Evolutionary conservation across 2,329 filamentous ascomycete species (phyloP).

Genomic region (Penicillium sp.): DNA sequence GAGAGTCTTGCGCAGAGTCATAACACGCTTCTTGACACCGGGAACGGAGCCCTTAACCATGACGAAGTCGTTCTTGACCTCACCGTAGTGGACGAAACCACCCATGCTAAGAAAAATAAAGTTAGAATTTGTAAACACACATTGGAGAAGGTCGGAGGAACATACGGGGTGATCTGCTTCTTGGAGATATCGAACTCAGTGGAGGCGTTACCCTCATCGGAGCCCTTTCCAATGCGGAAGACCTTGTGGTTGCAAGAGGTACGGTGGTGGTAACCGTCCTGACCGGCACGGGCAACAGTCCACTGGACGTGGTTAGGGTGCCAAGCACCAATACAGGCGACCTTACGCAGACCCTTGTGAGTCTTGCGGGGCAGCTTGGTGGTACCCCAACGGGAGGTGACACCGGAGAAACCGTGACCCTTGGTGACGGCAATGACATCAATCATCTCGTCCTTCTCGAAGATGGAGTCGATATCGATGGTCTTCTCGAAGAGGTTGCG

Average conservation of each 20-base stretch:
- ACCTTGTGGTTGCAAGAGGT: slow-evolving; percentile 99
- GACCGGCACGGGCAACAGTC: slow-evolving; percentile 99
- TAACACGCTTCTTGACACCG: slow-evolving; percentile 98
- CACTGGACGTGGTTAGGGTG: slow-evolving; percentile 99
- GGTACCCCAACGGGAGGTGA: slow-evolving; percentile 97
- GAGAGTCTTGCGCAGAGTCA: slow-evolving; percentile 98
- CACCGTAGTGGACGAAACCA: slow-evolving; percentile 99
- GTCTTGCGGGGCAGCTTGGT: slow-evolving; percentile 99
- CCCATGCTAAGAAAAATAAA: slow-evolving; percentile 68
- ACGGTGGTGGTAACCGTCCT: slow-evolving; percentile 99
- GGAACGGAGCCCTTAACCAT: slow-evolving; percentile 97
- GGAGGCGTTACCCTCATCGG: slow-evolving; percentile 85
- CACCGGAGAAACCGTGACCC: slow-evolving; percentile 98
- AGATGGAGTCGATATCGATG: slow-evolving; percentile 86
- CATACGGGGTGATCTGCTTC: slow-evolving; percentile 99
- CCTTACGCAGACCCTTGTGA: slow-evolving; percentile 99
- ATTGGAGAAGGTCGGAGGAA: slow-evolving; percentile 34
- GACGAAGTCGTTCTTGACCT: slow-evolving; percentile 98
- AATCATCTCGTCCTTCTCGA: slow-evolving; percentile 99
- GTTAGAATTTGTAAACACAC: slow-evolving; percentile 35
- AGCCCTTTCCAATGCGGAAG: slow-evolving; percentile 95
- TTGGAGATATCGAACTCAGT: slow-evolving; percentile 97
- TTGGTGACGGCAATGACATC: slow-evolving; percentile 99
- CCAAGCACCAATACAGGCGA: slow-evolving; percentile 99
- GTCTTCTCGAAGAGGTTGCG: slow-evolving; percentile 99